Conservation (phyloP, 352 stramenopile genomes). For the Pythium coloratum region DNA sequence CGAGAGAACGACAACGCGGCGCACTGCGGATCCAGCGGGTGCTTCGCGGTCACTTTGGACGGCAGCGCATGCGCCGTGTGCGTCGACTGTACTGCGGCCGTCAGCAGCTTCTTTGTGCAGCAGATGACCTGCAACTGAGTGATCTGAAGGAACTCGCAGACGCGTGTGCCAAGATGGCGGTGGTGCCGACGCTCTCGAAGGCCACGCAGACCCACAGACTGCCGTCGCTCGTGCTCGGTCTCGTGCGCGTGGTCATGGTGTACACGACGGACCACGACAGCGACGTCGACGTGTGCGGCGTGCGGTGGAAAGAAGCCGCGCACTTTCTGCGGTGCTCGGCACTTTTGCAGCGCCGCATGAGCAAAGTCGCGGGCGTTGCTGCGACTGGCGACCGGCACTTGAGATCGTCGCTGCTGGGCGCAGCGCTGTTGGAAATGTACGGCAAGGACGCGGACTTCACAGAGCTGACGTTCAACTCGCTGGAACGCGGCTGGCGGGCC, state of each 20-base stretch:
- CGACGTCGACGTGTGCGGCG: constrained; percentile 50
- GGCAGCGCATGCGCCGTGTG: constrained; percentile 58
- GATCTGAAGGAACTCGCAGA: constrained; percentile 62
- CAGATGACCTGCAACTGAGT: constrained; percentile 30
- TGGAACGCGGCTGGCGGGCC: constrained; percentile 50
- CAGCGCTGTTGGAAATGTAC: constrained; percentile 47
- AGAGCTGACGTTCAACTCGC: constrained; percentile 42
- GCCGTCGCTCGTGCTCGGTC: constrained; percentile 58
- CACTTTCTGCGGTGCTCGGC: constrained; percentile 52
- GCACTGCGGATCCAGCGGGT: constrained; percentile 53
- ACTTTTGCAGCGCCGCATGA: constrained; percentile 50
- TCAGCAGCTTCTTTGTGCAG: constrained; percentile 19
- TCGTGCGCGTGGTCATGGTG: constrained; percentile 73
- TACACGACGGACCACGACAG: constrained; percentile 56
- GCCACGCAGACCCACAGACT: constrained; percentile 22
- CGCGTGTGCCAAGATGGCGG: constrained; percentile 53
- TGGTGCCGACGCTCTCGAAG: constrained; percentile 26
- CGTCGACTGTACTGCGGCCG: constrained; percentile 42
- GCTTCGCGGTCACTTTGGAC: constrained; percentile 55
- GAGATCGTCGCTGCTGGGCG: constrained; percentile 37
- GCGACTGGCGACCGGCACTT: constrained; percentile 40
- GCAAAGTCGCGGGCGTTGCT: constrained; percentile 40
- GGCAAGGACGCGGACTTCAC: constrained; percentile 49
- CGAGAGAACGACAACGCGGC: constrained; percentile 25
- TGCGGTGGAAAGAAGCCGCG: constrained; percentile 64